Conservation (phyloP, 2,329 filamentous ascomycete genomes). For the Verticillium tricorpus region DNA sequence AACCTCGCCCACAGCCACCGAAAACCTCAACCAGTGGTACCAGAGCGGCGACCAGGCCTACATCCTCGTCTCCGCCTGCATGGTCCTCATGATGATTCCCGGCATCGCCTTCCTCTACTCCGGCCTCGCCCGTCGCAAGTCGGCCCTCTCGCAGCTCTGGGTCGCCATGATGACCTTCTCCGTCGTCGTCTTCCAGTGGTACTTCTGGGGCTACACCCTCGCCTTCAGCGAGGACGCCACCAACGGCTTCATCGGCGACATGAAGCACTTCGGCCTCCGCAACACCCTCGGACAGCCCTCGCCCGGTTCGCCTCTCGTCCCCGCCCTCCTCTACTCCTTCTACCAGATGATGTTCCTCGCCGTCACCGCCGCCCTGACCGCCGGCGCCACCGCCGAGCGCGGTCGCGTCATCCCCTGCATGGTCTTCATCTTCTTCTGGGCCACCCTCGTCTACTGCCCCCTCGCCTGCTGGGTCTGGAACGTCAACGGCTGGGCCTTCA, state of each 20-base stretch:
- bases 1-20: constrained; percentile 49
- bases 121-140: constrained; percentile 94
- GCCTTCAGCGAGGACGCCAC: constrained; percentile 79
- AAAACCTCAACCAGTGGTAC: constrained; percentile 96
- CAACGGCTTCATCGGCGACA: constrained; percentile 87
- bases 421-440: constrained; percentile 96
- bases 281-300: constrained; percentile 81
- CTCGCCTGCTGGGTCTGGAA: constrained; percentile 98
- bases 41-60: constrained; percentile 87
- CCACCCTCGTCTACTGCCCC: constrained; percentile 95
- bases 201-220: constrained; percentile 97
- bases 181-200: constrained; percentile 96
- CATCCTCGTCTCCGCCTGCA: constrained; percentile 83
- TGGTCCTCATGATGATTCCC: constrained; percentile 95
- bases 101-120: constrained; percentile 98
- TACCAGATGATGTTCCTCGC: constrained; percentile 99
- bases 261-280: constrained; percentile 83
- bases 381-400: constrained; percentile 89
- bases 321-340: constrained; percentile 87
- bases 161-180: constrained; percentile 92
- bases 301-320: constrained; percentile 81
- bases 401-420: constrained; percentile 89
- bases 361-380: constrained; percentile 85
- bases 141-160: constrained; percentile 94
- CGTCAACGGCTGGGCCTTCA: constrained; percentile 85